These are phyloP conservation scores for Gentiana macrophylla DNA, from an alignment of 257 asterid genomes.

Conservation along the genomic window DNA sequence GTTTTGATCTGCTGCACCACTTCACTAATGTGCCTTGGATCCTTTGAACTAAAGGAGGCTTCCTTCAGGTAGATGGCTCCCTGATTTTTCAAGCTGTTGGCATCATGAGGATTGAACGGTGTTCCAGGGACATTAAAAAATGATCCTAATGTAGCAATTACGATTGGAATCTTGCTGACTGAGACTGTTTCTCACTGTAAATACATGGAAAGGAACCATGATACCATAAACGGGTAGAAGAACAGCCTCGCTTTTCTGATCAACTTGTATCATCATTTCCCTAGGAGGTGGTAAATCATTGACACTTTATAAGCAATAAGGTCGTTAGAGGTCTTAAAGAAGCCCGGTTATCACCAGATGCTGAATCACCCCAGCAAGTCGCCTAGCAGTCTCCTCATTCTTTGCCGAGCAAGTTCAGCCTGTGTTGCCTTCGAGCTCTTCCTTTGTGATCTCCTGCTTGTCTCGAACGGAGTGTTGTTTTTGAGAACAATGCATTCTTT, in stretches of 20 bases:
- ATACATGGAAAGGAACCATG: conserved; percentile 68
- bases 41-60: conserved; percentile 63
- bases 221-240: conserved; percentile 52
- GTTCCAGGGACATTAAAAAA: conserved; percentile 65
- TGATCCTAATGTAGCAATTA: conserved; percentile 54
- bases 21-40: conserved; percentile 58
- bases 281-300: conserved; percentile 56
- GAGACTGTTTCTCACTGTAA: conserved; percentile 58
- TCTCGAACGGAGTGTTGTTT: conserved; percentile 71
- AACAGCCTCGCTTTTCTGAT: conserved; percentile 61
- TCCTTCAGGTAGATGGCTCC: conserved; percentile 54
- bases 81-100: conserved; percentile 40
- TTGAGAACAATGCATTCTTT: conserved; percentile 29
- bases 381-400: conserved; percentile 62
- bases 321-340: conserved; percentile 33
- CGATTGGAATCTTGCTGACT: conserved; percentile 64
- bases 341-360: conserved; percentile 25
- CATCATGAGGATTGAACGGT: conserved; percentile 52
- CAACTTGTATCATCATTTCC: conserved; percentile 63
- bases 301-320: conserved; percentile 47
- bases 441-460: conserved; percentile 57
- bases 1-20: conserved; percentile 55
- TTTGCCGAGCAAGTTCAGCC: conserved; percentile 70
- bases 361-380: conserved; percentile 60
- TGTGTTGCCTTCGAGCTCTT: conserved; percentile 64